Evolutionary conservation across 2,329 filamentous ascomycete genomes (phyloP).

Genomic region (Beauveria caledonica): DNA sequence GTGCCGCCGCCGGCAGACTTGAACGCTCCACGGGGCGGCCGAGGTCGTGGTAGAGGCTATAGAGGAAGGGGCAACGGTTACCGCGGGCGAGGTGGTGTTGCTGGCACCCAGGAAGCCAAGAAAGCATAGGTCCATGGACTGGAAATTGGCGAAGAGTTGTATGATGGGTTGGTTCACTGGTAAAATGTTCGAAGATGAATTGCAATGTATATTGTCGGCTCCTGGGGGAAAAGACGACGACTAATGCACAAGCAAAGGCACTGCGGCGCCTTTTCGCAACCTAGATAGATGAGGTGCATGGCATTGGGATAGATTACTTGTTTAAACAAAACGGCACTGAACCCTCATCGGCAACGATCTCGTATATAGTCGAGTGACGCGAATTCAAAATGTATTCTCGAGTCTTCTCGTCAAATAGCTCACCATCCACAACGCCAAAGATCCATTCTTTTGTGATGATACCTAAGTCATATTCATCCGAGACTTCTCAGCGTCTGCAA

Average conservation of each 20-base stretch:
- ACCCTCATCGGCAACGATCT: background rate
- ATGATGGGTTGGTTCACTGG: background rate
- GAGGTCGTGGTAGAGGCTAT: constrained; percentile 32
- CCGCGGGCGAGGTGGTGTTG: constrained; percentile 26
- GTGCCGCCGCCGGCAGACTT: constrained; percentile 54
- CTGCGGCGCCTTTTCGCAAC: background rate
- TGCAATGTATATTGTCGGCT: background rate
- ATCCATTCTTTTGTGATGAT: no score
- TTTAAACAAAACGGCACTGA: background rate
- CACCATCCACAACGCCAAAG: no score
- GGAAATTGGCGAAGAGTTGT: background rate
- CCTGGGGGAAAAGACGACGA: background rate
- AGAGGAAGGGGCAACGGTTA: constrained; percentile 28
- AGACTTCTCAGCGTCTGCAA: no score
- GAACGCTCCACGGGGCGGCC: constrained; percentile 35
- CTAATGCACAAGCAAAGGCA: background rate
- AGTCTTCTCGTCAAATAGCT: no score
- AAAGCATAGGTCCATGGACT: background rate
- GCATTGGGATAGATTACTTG: background rate
- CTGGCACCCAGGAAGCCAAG: constrained; percentile 8
- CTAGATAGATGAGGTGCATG: background rate
- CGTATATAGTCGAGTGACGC: no score
- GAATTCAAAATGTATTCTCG: no score
- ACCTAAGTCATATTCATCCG: background rate
- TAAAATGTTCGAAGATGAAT: background rate